These are phyloP conservation scores for Peterozyma xylosa DNA, from an alignment of 805 yeast genomes.

Conservation along the genomic window DNA sequence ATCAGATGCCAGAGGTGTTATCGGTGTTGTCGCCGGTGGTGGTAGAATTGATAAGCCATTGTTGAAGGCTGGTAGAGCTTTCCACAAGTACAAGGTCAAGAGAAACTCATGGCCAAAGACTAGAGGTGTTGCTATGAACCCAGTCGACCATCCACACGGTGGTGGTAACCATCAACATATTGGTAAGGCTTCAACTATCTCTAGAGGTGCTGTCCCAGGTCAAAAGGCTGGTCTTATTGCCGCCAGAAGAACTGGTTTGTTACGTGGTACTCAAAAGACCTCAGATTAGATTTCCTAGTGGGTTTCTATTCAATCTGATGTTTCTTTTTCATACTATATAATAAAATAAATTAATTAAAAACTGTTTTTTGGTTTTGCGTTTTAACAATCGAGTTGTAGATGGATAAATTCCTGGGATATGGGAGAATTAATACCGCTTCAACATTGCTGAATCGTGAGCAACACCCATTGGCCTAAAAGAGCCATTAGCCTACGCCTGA, in stretches of 20 bases:
- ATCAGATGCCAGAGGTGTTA: constrained; percentile 98
- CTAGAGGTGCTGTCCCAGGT: constrained; percentile 99
- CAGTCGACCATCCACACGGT: constrained; percentile 99
- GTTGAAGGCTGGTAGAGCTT: constrained; percentile 99
- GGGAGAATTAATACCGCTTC: no score
- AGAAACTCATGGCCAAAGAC: constrained; percentile 99
- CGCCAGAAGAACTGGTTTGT: constrained; percentile 99
- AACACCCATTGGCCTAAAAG: no score
- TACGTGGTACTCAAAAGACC: constrained; percentile 96
- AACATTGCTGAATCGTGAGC: no score
- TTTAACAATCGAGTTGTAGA: no score
- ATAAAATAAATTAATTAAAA: no score
- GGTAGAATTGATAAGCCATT: constrained; percentile 99
- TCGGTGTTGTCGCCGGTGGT: constrained; percentile 99
- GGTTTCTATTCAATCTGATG: no score
- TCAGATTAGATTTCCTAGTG: constrained; percentile 12
- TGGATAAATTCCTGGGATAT: no score
- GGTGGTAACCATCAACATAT: constrained; percentile 99
- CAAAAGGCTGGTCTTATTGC: constrained; percentile 99
- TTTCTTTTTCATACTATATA: no score
- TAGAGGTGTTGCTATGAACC: constrained; percentile 99
- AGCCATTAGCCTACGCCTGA: no score
- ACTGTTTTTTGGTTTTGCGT: no score
- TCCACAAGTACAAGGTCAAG: constrained; percentile 99
- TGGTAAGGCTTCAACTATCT: constrained; percentile 99